Evolutionary conservation across 139 green algal species (phyloP).

Genomic region (Diplosphaera chodatii): DNA sequence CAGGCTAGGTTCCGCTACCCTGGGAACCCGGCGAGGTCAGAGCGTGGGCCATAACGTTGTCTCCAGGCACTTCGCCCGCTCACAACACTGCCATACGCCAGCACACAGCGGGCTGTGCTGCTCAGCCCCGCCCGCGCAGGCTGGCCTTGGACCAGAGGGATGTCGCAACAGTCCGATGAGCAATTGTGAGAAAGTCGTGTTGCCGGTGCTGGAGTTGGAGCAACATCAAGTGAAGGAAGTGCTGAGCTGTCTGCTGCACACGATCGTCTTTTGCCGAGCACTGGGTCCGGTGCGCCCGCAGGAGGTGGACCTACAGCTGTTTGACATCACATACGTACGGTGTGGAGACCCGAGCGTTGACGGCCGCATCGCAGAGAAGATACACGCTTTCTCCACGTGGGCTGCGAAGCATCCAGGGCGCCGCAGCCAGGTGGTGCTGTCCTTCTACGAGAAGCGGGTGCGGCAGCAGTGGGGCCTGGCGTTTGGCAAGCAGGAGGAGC

Average conservation of each 20-base stretch:
- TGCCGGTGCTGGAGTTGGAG: conserved; percentile 42
- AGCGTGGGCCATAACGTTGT: too few species aligned
- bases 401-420: conserved; percentile 43
- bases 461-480: conserved; percentile 35
- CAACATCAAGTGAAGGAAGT: conserved; percentile 71
- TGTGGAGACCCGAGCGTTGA: conserved; percentile 69
- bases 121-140: too few species aligned
- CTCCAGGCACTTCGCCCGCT: too few species aligned
- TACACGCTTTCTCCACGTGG: conserved; percentile 57
- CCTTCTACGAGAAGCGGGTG: conserved; percentile 75
- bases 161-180: too few species aligned
- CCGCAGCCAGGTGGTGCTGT: conserved; percentile 45
- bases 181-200: neutral
- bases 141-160: too few species aligned
- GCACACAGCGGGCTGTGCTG: too few species aligned
- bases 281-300: conserved; percentile 71
- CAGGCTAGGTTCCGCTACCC: too few species aligned
- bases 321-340: conserved; percentile 88
- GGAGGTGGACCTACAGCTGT: conserved; percentile 85
- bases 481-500: conserved; percentile 64
- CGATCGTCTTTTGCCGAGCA: conserved; percentile 87
- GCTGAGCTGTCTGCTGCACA: conserved; percentile 85
- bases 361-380: conserved; percentile 55
- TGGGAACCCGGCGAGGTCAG: too few species aligned
- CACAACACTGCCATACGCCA: too few species aligned